Evolutionary conservation across 2,329 filamentous ascomycete genomes (phyloP).

Genomic region (Phoma herbarum): DNA sequence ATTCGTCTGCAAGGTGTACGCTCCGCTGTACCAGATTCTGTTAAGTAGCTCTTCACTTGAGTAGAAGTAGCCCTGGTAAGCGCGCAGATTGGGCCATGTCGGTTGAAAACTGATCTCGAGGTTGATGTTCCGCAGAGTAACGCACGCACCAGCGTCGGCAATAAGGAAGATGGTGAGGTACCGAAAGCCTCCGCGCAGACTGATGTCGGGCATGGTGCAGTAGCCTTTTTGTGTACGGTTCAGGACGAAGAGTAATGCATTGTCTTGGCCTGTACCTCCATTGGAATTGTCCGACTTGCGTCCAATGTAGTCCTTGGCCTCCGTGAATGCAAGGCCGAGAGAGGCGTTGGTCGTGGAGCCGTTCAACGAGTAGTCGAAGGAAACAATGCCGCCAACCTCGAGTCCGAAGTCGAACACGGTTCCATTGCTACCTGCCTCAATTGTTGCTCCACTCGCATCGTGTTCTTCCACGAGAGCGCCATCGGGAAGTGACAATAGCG

Average conservation of each 20-base stretch:
- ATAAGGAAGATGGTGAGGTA: constrained; percentile 61
- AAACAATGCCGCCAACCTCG: constrained; percentile 66
- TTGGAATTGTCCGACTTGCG: constrained; percentile 56
- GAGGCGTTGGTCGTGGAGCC: constrained; percentile 47
- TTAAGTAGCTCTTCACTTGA: constrained; percentile 59
- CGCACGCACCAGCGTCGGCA: constrained; percentile 45
- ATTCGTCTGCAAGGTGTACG: constrained; percentile 53
- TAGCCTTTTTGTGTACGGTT: constrained; percentile 44
- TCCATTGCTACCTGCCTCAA: constrained; percentile 1
- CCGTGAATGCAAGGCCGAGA: constrained; percentile 54
- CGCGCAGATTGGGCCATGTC: constrained; percentile 57
- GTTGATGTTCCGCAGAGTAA: constrained; percentile 51
- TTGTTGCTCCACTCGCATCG: background rate
- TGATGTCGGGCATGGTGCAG: constrained; percentile 56
- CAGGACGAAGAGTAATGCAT: constrained; percentile 58
- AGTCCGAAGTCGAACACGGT: constrained; percentile 66
- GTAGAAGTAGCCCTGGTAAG: constrained; percentile 51
- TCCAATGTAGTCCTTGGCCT: constrained; percentile 55
- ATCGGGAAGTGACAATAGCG: constrained; percentile 3
- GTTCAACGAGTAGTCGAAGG: constrained; percentile 56
- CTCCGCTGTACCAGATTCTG: constrained; percentile 65
- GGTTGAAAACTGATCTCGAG: constrained; percentile 60
- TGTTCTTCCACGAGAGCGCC: background rate
- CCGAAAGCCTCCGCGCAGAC: constrained; percentile 62
- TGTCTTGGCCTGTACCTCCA: constrained; percentile 51